Evolutionary conservation across 2,329 filamentous ascomycete species (phyloP).

Genomic region (Fusarium euwallaceae): DNA sequence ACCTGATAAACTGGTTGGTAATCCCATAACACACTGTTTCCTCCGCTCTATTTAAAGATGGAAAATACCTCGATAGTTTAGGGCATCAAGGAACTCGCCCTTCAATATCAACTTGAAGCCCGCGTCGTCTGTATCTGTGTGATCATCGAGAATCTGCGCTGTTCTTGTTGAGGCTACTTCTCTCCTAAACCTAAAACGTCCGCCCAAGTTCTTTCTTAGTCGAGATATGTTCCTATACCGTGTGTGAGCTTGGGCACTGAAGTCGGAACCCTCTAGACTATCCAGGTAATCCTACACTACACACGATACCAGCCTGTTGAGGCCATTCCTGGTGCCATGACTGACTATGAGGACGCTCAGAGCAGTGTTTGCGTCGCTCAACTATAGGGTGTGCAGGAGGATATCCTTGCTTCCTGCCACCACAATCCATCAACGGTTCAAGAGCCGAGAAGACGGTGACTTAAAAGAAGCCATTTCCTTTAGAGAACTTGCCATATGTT

Average conservation of each 20-base stretch:
- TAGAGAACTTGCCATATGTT: not conserved
- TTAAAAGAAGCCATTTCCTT: no score
- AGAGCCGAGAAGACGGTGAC: not conserved
- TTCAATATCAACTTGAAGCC: not conserved
- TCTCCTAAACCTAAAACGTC: not conserved
- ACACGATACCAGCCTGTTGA: not conserved
- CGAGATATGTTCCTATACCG: not conserved
- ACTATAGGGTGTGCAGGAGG: not conserved
- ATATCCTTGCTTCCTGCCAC: not conserved
- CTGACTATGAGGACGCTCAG: not conserved
- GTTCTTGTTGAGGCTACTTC: not conserved
- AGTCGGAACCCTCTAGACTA: not conserved
- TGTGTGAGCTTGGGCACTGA: not conserved
- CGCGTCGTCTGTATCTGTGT: not conserved
- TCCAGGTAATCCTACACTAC: not conserved
- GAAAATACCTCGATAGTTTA: not conserved
- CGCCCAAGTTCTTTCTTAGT: not conserved
- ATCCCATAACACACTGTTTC: not conserved
- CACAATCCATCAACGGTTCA: not conserved
- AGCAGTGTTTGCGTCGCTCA: not conserved
- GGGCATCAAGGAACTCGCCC: not conserved
- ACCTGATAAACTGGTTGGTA: not conserved
- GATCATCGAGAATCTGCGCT: not conserved
- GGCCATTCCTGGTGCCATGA: no score
- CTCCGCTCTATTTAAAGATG: not conserved